Base-by-base conservation (phyloP, 2,329 filamentous ascomycete species). In the Plectosphaerella plurivora region DNA sequence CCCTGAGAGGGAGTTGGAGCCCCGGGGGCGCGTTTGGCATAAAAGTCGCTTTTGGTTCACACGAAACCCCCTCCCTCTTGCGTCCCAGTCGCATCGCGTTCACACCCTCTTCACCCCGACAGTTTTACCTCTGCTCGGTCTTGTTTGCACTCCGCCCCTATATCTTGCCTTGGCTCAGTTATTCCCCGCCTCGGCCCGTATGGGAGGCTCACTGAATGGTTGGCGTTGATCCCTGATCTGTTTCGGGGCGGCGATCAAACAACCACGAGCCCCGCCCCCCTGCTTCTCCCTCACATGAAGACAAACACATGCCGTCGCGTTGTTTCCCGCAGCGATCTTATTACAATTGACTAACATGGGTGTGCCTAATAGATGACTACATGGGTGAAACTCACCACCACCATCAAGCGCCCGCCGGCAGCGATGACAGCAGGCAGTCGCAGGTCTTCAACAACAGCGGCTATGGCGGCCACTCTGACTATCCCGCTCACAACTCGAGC, bases 331-430 rank as follows among this genome's bases (percentile, higher is more conserved):
- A 44, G 41, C 41, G 41, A 44, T 44, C 41, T 33, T 18, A 44
- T 18, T 10, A 44, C 7, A 4, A 10, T 44, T 12, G 57, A 63
- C 65, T 67, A 66, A 67, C 60, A 50, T 33, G 28, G 11, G 28
- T 47, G 52, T 65, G 64, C 65, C 59, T 65, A 61, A 44, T 71
- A 82, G 86, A 79, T 68, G 82, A 81, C 61, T 64, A 74, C 64
- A 84, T 84, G 73, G 78, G 84, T 65, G 79, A 83, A 64, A 80
- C 86, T 68, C 78, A 86, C 65, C 87, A 89, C 65, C 83, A 87
- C 54, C 79, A 82, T 60, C 82, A 83, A 65, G 75, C 81, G 53
- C 81, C 79, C 53, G 79, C 77, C 60, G 77, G 75, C 58, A 58
- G 64, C 55, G 81, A 84, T 56, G 88, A 92, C 63, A 78, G 88